Evolutionary conservation across 192 early-diverging fungal genomes (phyloP).

Genomic region (Backusella psychrophila): DNA sequence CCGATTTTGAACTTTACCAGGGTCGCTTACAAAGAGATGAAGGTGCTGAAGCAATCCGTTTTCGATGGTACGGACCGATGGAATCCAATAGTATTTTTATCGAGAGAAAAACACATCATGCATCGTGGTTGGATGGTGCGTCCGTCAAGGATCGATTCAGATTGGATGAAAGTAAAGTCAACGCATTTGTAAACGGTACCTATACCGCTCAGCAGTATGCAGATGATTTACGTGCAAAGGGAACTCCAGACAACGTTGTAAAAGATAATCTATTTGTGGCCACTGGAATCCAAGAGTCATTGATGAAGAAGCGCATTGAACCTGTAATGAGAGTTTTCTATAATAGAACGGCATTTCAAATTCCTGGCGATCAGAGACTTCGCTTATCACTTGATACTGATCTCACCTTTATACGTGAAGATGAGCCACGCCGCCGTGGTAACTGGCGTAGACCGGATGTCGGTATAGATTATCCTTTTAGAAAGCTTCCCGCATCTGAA

Average conservation of each 20-base stretch:
- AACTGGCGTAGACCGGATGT: slow-evolving; percentile 94
- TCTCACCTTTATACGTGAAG: slow-evolving; percentile 94
- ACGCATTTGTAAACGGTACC: slow-evolving; percentile 73
- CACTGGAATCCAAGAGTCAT: slow-evolving; percentile 49
- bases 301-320: slow-evolving; percentile 58
- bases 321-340: slow-evolving; percentile 85
- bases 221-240: slow-evolving; percentile 5
- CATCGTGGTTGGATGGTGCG: slow-evolving; percentile 72
- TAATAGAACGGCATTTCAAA: slow-evolving; percentile 97
- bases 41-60: slow-evolving; percentile 86
- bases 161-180: slow-evolving; percentile 90
- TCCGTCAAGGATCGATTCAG: slow-evolving; percentile 92
- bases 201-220: slow-evolving; percentile 48
- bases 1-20: slow-evolving; percentile 85
- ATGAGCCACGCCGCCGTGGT: slow-evolving; percentile 69
- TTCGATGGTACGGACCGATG: slow-evolving; percentile 88
- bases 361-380: slow-evolving; percentile 92
- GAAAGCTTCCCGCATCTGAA: slow-evolving; percentile 61
- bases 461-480: slow-evolving; percentile 75
- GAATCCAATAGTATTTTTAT: slow-evolving; percentile 24
- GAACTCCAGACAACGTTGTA: background rate
- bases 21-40: slow-evolving; percentile 87
- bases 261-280: slow-evolving; percentile 43
- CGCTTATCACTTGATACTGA: slow-evolving; percentile 96
- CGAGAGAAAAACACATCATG: slow-evolving; percentile 35